Conservation (phyloP, 2,329 filamentous ascomycete genomes). For the Colletotrichum sp. region DNA sequence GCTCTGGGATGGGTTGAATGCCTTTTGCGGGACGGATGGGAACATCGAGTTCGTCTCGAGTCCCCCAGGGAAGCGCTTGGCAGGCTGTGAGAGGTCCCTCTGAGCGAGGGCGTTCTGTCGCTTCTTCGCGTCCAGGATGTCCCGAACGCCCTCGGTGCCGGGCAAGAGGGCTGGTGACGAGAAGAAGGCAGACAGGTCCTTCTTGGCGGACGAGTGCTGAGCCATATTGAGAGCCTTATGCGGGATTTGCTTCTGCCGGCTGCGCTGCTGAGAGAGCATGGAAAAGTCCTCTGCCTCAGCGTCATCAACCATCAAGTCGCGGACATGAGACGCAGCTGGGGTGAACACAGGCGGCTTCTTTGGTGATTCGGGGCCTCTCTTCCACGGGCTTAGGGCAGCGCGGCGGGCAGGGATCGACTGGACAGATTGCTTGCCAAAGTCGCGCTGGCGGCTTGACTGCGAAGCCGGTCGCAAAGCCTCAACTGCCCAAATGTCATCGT, state of each 20-base stretch:
- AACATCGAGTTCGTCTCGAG: conserved; percentile 45
- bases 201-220: conserved; percentile 3
- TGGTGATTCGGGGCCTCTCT: conserved; percentile 22
- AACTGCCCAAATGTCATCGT: conserved; percentile 59
- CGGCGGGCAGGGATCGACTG: conserved; percentile 21
- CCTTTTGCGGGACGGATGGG: conserved; percentile 35
- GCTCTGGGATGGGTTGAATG: conserved; percentile 33
- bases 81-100: conserved; percentile 1
- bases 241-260: conserved; percentile 7
- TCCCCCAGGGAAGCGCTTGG: conserved; percentile 19
- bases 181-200: conserved; percentile 59
- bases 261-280: conserved; percentile 38
- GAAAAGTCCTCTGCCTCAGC: conserved; percentile 47
- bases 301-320: not conserved
- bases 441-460: conserved; percentile 25
- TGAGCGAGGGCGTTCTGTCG: conserved; percentile 3
- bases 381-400: conserved; percentile 44
- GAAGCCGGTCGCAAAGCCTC: conserved; percentile 51
- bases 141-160: conserved; percentile 22
- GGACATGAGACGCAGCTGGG: not conserved
- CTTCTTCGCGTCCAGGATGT: conserved; percentile 12
- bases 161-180: conserved; percentile 56
- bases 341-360: conserved; percentile 25
- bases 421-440: conserved; percentile 30
- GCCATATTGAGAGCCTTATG: not conserved